Evolutionary conservation across 495 filamentous ascomycete species (phyloP), one percentile per base, ranked within the genome.

Genomic region (Symbiotaphrina buchneri): DNA sequence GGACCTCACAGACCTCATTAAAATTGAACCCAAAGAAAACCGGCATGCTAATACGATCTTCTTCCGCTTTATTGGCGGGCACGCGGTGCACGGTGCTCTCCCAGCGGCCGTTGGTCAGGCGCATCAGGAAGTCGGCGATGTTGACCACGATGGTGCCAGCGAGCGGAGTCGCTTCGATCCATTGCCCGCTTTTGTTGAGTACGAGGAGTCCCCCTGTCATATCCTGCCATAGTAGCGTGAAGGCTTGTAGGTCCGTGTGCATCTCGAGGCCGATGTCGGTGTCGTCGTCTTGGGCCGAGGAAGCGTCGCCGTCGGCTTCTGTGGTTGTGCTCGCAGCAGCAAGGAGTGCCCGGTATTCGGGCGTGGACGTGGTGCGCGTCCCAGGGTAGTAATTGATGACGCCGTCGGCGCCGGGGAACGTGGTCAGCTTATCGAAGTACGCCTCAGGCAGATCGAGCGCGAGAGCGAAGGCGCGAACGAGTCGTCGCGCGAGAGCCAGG

Each of bases 101-200:
- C 37, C 69, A 68, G 31, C 49, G 43, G 41, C 67, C 61, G 39
- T 74, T 75, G 17, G 61, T 70, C 30, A 69, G 53, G 6, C 66
- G 49, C 54, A 66, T 61, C 51, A 74, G 51, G 39, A 69, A 66
- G 40, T 73, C 69, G 0, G 66, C 70, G 33, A 77, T 64, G 44
- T 75, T 75, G 21, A 77, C 65, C 3, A 74, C 70, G 8, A 70
- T 44, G 0, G 66, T 65, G 10, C 64, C 65, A 25, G 57, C 41
- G 14, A 70, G 48, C 0, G 67, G 68, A n/a, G 48, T 29, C 5
- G 52, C 65, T 39, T 58, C 57, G 10, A 71, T 42, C 65, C 63
- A 70, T 33, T 58, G 55, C 6, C 59, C 61, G 13, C 53, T 45
- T n/a, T 45, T 46, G 14, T 52, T 58, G 8, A 63, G 38, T 0